Evolutionary conservation across 108 stramenopile genomes (phyloP).

Genomic region (Poteriospumella lacustris): DNA sequence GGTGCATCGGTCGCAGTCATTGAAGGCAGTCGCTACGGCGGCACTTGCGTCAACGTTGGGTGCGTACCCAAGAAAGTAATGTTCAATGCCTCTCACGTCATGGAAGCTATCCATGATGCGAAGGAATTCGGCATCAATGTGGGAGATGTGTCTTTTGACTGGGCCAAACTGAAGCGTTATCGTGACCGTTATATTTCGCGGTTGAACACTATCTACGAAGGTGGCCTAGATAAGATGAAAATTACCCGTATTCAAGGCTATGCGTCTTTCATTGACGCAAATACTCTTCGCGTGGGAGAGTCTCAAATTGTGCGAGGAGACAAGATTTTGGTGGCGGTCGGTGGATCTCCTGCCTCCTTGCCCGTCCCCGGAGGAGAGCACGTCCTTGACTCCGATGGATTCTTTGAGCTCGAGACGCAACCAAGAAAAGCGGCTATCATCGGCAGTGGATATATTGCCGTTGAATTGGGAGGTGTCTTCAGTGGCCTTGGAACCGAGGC

Average conservation of each 20-base stretch:
- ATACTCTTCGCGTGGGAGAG: conserved; percentile 44
- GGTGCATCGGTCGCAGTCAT: conserved; percentile 69
- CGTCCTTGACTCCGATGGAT: conserved; percentile 71
- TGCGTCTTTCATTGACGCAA: conserved; percentile 37
- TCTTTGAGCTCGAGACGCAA: conserved; percentile 75
- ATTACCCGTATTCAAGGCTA: conserved; percentile 56
- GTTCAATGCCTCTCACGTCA: conserved; percentile 74
- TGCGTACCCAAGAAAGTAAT: conserved; percentile 91
- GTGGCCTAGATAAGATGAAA: conserved; percentile 62
- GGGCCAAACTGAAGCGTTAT: conserved; percentile 59
- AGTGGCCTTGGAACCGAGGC: conserved; percentile 72
- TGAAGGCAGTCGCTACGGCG: conserved; percentile 71
- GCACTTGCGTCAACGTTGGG: conserved; percentile 94
- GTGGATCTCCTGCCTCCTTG: conserved; percentile 68
- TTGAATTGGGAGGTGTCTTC: conserved; percentile 81
- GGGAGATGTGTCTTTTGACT: conserved; percentile 60
- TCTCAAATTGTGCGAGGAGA: conserved; percentile 56
- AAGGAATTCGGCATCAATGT: conserved; percentile 42
- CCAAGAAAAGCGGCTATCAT: conserved; percentile 73
- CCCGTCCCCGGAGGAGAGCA: conserved; percentile 55
- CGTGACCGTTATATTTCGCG: conserved; percentile 69
- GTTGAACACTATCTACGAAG: conserved; percentile 79
- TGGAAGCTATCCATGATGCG: conserved; percentile 61
- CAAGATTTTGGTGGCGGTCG: conserved; percentile 73
- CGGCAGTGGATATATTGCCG: conserved; percentile 86